Evolutionary conservation across 371 early-diverging fungal genomes (phyloP), one percentile per base, ranked within the genome.

Genomic region (Scutellospora calospora): DNA sequence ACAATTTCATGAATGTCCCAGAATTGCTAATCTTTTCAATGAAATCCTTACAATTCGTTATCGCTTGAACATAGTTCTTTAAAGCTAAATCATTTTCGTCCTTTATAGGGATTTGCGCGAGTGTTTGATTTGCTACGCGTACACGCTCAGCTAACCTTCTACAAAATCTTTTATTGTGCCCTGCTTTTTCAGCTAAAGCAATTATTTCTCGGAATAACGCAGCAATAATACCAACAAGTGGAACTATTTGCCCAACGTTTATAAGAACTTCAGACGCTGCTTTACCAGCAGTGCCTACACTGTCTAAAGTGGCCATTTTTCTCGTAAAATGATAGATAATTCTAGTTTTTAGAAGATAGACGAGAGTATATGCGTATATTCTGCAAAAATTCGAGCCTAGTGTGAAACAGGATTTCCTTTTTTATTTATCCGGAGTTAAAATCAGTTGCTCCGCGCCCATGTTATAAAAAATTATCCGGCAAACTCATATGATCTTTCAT

Each of bases 161-260:
- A 49, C 71, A 71, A 31, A 71, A 14, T 71, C 9, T 71, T 71
- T 71, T 71, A 49, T 71, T 71, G 8, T 71, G 71, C 27, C 35
- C 71, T n/a, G 71, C 71, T 41, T 20, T 71, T 45, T 71, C 71
- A 8, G 41, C 20, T 45, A 71, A 45, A 25, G 16, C 51, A 71
- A 71, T 22, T 33, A 71, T 71, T 71, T 71, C 41, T 29, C 27
- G 22, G 25, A 63, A 31, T 63, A 63, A 0, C 5, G 27, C 16
- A n/a, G 35, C 16, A 25, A 25, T 2, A 63, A 35, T 0, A 63
- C 27, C 29, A 63, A 35, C 27, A 14, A 25, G 16, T 16, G 63
- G 63, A 9, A 63, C 0, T 31, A 63, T 5, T 5, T 11, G 11
- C 4, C 31, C 63, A 31, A 5, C 27, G 18, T 55, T 22, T 22